phyloP scores from a whole-genome alignment of 73 alveolate genomes.

The Paraurostyla sp. region DNA sequence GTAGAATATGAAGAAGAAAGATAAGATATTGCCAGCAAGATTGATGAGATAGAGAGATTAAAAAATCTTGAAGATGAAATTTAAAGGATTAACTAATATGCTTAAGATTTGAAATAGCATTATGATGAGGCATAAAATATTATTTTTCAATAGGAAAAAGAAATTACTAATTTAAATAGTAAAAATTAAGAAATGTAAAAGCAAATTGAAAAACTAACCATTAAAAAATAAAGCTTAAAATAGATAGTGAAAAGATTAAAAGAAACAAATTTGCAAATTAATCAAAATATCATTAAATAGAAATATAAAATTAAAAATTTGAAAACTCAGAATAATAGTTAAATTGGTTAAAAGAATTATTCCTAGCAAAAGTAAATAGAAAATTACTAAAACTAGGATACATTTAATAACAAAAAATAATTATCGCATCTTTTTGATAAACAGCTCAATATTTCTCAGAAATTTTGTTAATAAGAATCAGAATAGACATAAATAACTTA shows the following conservation, averaged over 20 bases:
- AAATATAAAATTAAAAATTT: slow-evolving; percentile 4
- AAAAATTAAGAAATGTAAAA: background rate
- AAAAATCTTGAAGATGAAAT: background rate
- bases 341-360: background rate
- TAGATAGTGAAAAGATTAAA: background rate
- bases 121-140: background rate
- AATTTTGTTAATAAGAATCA: no score
- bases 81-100: background rate
- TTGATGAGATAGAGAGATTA: background rate
- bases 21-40: background rate
- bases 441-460: no score
- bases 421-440: no score
- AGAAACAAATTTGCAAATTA: background rate
- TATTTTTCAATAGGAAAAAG: background rate
- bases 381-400: no score
- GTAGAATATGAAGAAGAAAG: background rate
- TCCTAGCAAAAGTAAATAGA: no score
- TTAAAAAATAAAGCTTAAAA: background rate
- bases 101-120: background rate
- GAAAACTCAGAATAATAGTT: background rate
- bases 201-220: background rate
- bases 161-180: background rate
- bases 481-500: no score
- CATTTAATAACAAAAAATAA: no score
- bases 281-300: background rate